Evolutionary conservation across 352 stramenopile genomes (phyloP).

Genomic region (Phytopythium oedochilum): DNA sequence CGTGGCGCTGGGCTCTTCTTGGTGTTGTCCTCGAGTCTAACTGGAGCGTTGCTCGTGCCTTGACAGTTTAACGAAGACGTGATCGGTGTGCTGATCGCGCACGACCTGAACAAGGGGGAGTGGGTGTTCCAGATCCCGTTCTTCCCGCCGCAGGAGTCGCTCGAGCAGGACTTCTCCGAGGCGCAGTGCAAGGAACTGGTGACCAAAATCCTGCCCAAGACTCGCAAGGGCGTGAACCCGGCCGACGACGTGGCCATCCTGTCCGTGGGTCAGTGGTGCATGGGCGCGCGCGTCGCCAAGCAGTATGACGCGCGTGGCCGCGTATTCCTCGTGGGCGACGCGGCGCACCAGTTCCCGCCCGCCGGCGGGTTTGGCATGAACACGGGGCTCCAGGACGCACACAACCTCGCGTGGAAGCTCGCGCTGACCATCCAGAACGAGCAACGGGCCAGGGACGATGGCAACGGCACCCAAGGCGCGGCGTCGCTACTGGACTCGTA

Average conservation of each 20-base stretch:
- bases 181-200: slow-evolving; percentile 54
- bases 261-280: slow-evolving; percentile 89
- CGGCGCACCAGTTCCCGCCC: slow-evolving; percentile 91
- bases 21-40: too few relatives aligned
- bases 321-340: slow-evolving; percentile 90
- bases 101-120: slow-evolving; percentile 84
- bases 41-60: too few relatives aligned
- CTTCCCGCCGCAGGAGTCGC: slow-evolving; percentile 83
- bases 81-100: slow-evolving; percentile 91
- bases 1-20: neutral
- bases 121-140: slow-evolving; percentile 93
- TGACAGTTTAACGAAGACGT: slow-evolving; percentile 75
- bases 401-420: slow-evolving; percentile 93
- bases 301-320: slow-evolving; percentile 64
- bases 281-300: slow-evolving; percentile 90
- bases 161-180: slow-evolving; percentile 56
- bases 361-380: slow-evolving; percentile 93
- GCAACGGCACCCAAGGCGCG: slow-evolving; percentile 7
- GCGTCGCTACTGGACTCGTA: slow-evolving; percentile 67
- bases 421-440: slow-evolving; percentile 51
- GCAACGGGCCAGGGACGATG: neutral
- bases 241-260: slow-evolving; percentile 71
- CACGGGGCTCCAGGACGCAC: slow-evolving; percentile 88
- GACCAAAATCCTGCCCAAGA: slow-evolving; percentile 44
- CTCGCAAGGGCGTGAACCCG: slow-evolving; percentile 1